A percentile compares a stretch with the other conserved stretches of the same genome.
These are phyloP conservation scores for Pseudozyma thailandica DNA, from an alignment of 1,284 basidiomycete genomes.

Conservation along the genomic window DNA sequence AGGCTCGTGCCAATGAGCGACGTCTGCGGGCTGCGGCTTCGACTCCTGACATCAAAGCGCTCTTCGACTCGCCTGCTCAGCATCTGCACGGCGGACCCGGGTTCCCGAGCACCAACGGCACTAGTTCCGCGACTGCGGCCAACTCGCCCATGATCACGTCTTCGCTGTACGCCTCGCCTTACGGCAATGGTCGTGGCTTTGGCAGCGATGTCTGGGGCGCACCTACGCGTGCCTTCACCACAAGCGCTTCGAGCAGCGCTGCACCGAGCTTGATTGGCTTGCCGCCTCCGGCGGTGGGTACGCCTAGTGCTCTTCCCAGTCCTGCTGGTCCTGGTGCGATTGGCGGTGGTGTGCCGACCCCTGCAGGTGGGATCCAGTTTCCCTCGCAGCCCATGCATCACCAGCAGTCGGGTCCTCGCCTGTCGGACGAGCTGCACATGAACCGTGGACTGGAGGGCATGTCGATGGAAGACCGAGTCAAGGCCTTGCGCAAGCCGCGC, in stretches of 20 bases:
- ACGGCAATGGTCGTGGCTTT: conserved; percentile 50
- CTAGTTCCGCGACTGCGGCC: conserved; percentile 30
- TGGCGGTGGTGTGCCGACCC: conserved; percentile 8
- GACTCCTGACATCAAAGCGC: conserved; percentile 91
- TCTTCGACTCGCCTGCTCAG: conserved; percentile 75
- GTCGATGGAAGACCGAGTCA: conserved; percentile 54
- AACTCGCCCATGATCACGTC: conserved; percentile 57
- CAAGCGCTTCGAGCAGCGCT: conserved; percentile 37
- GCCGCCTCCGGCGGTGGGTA: conserved; percentile 36
- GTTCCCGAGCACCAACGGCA: conserved; percentile 51
- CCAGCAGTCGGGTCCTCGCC: conserved; percentile 34
- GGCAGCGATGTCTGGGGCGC: conserved; percentile 65
- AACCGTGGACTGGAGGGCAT: conserved; percentile 43
- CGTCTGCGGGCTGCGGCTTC: conserved; percentile 84
- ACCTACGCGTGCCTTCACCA: conserved; percentile 47
- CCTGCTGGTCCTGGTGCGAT: conserved; percentile 30
- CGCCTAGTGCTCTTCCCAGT: conserved; percentile 22
- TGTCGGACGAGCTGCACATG: conserved; percentile 53
- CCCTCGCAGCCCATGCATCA: conserved; percentile 45
- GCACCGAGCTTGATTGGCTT: conserved; percentile 39
- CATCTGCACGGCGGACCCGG: conserved; percentile 69
- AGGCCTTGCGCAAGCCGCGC: conserved; percentile 55
- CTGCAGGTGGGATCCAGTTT: conserved; percentile 47
- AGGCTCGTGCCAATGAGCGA: conserved; percentile 75
- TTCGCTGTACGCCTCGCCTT: conserved; percentile 62